A percentile compares a stretch with the other conserved stretches of the same genome.
Evolutionary conservation across 495 filamentous ascomycete species (phyloP).

Genomic region (Cudoniella acicularis): DNA sequence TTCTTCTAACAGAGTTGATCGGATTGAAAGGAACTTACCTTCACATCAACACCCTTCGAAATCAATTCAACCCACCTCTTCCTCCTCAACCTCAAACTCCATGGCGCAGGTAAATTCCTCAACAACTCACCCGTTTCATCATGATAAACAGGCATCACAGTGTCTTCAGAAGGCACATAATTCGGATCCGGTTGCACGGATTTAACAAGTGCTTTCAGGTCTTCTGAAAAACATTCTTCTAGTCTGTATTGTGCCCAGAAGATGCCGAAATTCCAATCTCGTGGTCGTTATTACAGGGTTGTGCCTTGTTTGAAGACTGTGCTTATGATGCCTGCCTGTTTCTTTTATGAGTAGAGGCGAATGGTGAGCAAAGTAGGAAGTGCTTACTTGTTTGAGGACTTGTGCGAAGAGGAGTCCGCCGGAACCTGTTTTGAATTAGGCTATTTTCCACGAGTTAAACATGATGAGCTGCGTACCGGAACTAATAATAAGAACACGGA

Average conservation of each 20-base stretch:
- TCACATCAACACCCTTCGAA: constrained; percentile 37
- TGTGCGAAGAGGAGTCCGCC: constrained; percentile 38
- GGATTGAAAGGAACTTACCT: constrained; percentile 23
- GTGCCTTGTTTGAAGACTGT: constrained; percentile 42
- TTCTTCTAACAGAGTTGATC: neutral
- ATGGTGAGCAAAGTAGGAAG: neutral
- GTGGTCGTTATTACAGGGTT: constrained; percentile 28
- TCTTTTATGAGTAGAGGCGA: constrained; percentile 7
- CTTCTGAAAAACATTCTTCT: constrained; percentile 32
- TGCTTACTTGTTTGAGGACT: constrained; percentile 32
- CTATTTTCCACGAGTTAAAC: neutral
- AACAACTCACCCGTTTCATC: constrained; percentile 39
- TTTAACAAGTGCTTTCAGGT: constrained; percentile 31
- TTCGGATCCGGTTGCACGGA: constrained; percentile 38
- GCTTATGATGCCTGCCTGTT: constrained; percentile 39
- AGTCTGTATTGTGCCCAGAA: constrained; percentile 44
- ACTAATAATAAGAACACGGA: neutral
- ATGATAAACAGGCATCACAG: constrained; percentile 37
- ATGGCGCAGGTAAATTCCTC: constrained; percentile 28
- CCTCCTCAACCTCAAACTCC: constrained; percentile 40
- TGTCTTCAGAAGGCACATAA: constrained; percentile 27
- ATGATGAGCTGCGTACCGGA: neutral
- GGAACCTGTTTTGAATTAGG: constrained; percentile 24
- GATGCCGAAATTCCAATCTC: constrained; percentile 50
- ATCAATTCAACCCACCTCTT: constrained; percentile 38